These are phyloP conservation scores for Picea sitchensis DNA, from an alignment of 75 land plant species.

Conservation along the genomic window DNA sequence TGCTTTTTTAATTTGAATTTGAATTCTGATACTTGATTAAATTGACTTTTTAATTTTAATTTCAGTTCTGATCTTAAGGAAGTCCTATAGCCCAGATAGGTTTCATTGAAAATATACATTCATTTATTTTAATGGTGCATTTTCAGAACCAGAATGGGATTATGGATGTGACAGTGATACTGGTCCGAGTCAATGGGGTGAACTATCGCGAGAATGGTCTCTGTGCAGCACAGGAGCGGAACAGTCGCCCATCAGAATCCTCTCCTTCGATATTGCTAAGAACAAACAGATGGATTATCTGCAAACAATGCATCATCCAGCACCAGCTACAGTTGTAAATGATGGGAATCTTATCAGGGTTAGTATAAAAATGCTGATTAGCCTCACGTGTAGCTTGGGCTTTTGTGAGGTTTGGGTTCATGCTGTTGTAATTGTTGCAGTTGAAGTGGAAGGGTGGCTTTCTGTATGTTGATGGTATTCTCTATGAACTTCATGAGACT, in stretches of 20 bases:
- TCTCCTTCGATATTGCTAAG: background rate
- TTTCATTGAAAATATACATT: too few relatives aligned
- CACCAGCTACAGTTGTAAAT: background rate
- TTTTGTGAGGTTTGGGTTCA: background rate
- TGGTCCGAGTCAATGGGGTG: background rate
- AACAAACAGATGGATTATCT: background rate
- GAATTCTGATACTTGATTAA: too few relatives aligned
- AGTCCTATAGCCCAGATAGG: too few relatives aligned
- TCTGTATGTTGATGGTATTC: constrained; percentile 22
- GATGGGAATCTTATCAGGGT: background rate
- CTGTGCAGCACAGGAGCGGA: background rate
- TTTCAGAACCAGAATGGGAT: background rate
- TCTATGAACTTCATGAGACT: constrained; percentile 17
- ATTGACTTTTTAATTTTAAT: too few relatives aligned
- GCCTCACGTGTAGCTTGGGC: background rate
- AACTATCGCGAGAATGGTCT: background rate
- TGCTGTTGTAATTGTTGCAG: constrained; percentile 9
- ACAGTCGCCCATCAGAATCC: background rate
- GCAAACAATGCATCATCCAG: background rate
- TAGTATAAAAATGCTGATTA: background rate
- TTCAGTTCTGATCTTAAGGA: too few relatives aligned
- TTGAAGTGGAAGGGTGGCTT: constrained; percentile 23
- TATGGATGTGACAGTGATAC: constrained; percentile 5
- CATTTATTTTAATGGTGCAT: too few relatives aligned
- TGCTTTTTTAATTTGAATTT: too few relatives aligned